Percentiles rank a stretch among this genome's conserved stretches.
These are phyloP conservation scores for Hygrocybe punicea DNA, from an alignment of 768 basidiomycete genomes.

Conservation along the genomic window DNA sequence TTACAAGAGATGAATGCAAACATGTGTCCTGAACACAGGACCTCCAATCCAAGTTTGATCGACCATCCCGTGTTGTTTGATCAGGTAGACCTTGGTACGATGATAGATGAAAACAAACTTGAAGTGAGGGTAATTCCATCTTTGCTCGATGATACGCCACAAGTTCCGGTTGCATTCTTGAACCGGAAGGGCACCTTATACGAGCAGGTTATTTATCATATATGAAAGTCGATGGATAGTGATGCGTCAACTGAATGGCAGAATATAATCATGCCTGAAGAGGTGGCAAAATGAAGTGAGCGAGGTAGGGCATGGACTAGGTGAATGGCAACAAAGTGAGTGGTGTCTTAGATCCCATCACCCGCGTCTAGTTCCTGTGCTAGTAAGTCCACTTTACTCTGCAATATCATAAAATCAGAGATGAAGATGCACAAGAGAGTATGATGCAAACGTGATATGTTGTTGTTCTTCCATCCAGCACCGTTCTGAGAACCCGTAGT, in stretches of 20 bases:
- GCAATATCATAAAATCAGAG: constrained; percentile 9
- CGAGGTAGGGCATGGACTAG: not conserved
- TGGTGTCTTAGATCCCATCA: constrained; percentile 42
- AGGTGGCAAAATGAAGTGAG: not conserved
- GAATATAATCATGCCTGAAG: not conserved
- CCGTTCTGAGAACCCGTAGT: constrained; percentile 56
- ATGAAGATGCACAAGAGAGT: not conserved
- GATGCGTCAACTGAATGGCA: not conserved
- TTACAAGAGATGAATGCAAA: too few species aligned
- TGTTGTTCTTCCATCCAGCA: constrained; percentile 62
- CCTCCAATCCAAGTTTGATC: not conserved
- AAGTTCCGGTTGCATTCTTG: constrained; percentile 50
- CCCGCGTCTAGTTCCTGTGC: constrained; percentile 62
- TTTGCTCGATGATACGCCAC: constrained; percentile 85
- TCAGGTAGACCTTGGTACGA: constrained; percentile 1
- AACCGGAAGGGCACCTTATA: constrained; percentile 73
- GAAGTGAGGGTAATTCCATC: constrained; percentile 32
- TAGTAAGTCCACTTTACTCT: constrained; percentile 66
- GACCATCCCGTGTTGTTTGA: not conserved
- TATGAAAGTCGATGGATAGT: not conserved
- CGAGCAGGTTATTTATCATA: constrained; percentile 44
- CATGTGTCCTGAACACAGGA: not conserved
- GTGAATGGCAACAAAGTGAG: not conserved
- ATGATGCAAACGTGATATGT: constrained; percentile 57
- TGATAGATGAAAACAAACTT: not conserved